Evolutionary conservation across 306 rosid genomes (phyloP).

Genomic region (Sophora flavescens): DNA sequence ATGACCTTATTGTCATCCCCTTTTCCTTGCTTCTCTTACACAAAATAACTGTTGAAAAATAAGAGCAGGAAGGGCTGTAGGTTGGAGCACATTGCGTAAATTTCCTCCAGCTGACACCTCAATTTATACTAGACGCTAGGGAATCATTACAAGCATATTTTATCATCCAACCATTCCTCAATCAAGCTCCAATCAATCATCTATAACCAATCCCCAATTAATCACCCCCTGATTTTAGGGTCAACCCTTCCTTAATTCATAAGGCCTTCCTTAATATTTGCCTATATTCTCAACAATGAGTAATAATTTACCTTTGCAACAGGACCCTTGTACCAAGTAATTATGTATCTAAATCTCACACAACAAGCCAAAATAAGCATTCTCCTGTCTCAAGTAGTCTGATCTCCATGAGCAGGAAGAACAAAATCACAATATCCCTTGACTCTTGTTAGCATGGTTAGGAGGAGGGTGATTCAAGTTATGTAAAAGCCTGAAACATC

Average conservation of each 20-base stretch:
- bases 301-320: slow-evolving; percentile 37
- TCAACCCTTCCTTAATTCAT: slow-evolving; percentile 23
- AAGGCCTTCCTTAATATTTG: slow-evolving; percentile 22
- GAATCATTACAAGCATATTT: slow-evolving; percentile 16
- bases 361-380: slow-evolving; percentile 43
- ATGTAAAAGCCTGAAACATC: slow-evolving; percentile 44
- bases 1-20: slow-evolving; percentile 22
- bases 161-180: slow-evolving; percentile 27
- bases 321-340: slow-evolving; percentile 36
- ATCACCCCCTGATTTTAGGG: background rate
- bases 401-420: slow-evolving; percentile 43
- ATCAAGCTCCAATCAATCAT: slow-evolving; percentile 20
- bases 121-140: slow-evolving; percentile 4
- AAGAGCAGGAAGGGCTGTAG: slow-evolving; percentile 9
- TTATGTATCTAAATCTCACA: slow-evolving; percentile 34
- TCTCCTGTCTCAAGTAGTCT: slow-evolving; percentile 34
- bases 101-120: background rate
- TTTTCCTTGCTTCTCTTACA: slow-evolving; percentile 16
- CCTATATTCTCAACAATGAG: slow-evolving; percentile 17
- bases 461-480: slow-evolving; percentile 39
- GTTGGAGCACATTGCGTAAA: slow-evolving; percentile 24
- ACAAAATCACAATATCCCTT: slow-evolving; percentile 30
- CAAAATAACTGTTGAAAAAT: background rate
- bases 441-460: slow-evolving; percentile 38
- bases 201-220: slow-evolving; percentile 25